These are phyloP conservation scores for Colletotrichum sp. DNA, from an alignment of 2,329 filamentous ascomycete genomes.

Conservation along the genomic window DNA sequence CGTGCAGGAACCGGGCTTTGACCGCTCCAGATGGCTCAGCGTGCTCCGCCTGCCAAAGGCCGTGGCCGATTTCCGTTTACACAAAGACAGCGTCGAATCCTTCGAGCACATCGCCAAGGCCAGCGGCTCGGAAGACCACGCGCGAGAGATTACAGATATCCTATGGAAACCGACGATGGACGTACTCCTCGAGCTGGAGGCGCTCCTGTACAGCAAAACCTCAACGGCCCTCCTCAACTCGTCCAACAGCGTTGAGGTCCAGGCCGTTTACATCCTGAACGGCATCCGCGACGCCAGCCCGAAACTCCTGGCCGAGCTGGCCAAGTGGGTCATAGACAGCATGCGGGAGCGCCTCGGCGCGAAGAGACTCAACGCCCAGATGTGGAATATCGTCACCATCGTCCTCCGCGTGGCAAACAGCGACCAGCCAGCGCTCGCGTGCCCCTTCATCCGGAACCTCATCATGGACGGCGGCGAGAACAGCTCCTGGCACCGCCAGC, in stretches of 20 bases:
- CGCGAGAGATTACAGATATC: neutral
- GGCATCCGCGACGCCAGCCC: neutral
- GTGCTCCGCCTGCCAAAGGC: neutral
- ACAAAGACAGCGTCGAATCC: neutral
- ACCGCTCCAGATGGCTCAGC: neutral
- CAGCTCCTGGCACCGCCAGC: conserved; percentile 36
- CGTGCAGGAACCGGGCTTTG: conserved; percentile 12
- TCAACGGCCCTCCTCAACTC: conserved; percentile 10
- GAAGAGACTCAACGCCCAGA: conserved; percentile 14
- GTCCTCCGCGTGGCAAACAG: conserved; percentile 27
- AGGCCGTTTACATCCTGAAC: conserved; percentile 19
- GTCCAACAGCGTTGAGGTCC: conserved; percentile 2
- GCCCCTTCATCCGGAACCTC: conserved; percentile 32
- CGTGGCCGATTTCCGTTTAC: conserved; percentile 1
- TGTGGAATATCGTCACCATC: conserved; percentile 21
- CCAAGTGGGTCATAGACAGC: conserved; percentile 22
- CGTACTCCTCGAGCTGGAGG: conserved; percentile 29
- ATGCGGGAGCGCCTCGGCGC: conserved; percentile 21
- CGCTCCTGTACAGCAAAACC: neutral
- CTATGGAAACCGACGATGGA: conserved; percentile 37
- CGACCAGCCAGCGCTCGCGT: conserved; percentile 34
- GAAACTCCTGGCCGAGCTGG: conserved; percentile 22
- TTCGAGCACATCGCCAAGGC: neutral
- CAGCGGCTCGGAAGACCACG: neutral
- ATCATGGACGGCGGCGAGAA: conserved; percentile 31